Percentiles rank a stretch among this genome's conserved stretches.
phyloP scores from a whole-genome alignment of 768 basidiomycete genomes.

The Phlegmacium glaucopus region DNA sequence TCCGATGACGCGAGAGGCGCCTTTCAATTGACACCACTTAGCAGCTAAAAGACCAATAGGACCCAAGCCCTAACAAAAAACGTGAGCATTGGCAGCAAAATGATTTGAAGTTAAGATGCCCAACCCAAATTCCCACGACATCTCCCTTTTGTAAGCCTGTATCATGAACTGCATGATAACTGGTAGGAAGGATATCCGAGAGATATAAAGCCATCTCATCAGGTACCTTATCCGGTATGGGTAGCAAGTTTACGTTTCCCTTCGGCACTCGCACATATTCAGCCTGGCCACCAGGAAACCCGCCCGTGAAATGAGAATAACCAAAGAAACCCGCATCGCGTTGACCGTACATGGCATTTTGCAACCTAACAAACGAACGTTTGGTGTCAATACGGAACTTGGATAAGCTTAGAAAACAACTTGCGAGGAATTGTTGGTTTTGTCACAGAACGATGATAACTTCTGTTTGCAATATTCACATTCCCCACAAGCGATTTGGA shows the following conservation, averaged over 20 bases:
- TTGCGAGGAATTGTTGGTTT: slow-evolving; percentile 63
- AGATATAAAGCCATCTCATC: slow-evolving; percentile 60
- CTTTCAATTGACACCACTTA: slow-evolving; percentile 62
- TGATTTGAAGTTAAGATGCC: slow-evolving; percentile 12
- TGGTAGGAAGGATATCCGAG: slow-evolving; percentile 65
- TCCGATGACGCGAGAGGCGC: slow-evolving; percentile 65
- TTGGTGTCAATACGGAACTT: not conserved
- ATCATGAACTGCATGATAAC: slow-evolving; percentile 72
- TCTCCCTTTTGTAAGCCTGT: slow-evolving; percentile 73
- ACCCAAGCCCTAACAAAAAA: slow-evolving; percentile 47
- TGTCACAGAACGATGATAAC: slow-evolving; percentile 68
- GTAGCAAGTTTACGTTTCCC: slow-evolving; percentile 69
- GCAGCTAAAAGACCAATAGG: slow-evolving; percentile 63
- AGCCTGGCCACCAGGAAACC: slow-evolving; percentile 72
- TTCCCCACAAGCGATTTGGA: slow-evolving; percentile 74
- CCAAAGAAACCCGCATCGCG: slow-evolving; percentile 71
- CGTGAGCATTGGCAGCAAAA: not conserved
- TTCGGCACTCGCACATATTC: slow-evolving; percentile 73
- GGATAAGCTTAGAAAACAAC: slow-evolving; percentile 19
- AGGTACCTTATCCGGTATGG: slow-evolving; percentile 60
- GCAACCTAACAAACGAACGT: slow-evolving; percentile 30
- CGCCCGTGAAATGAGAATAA: slow-evolving; percentile 69
- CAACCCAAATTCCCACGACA: slow-evolving; percentile 67
- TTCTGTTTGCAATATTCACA: slow-evolving; percentile 74
- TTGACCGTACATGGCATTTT: slow-evolving; percentile 61